Conservation (phyloP, 129 eudicot species). For the Solidago caesia region DNA sequence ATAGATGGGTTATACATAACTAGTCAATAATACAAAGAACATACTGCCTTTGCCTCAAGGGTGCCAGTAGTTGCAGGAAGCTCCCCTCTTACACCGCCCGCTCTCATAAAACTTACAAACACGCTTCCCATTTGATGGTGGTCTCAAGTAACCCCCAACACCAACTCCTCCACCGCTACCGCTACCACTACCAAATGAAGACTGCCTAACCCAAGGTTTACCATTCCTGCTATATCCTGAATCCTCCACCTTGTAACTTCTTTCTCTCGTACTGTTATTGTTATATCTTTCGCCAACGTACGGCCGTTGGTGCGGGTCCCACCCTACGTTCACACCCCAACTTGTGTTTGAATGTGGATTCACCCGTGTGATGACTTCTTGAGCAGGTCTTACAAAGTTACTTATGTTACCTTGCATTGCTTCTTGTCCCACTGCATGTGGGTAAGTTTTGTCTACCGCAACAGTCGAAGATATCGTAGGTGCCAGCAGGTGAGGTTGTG, state of each 20-base stretch:
- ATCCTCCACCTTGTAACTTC: conserved; percentile 53
- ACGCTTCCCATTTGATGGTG: conserved; percentile 54
- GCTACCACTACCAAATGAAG: conserved; percentile 27
- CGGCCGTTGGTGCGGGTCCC: conserved; percentile 51
- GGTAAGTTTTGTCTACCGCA: neutral
- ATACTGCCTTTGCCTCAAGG: conserved; percentile 34
- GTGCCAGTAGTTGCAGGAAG: conserved; percentile 68
- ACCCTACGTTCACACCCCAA: conserved; percentile 39
- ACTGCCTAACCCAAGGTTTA: conserved; percentile 63
- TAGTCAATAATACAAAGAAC: conserved; percentile 29
- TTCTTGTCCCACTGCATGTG: conserved; percentile 30
- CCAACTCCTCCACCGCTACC: conserved; percentile 41
- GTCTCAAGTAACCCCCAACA: conserved; percentile 63
- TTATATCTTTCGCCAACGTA: conserved; percentile 31
- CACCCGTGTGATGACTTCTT: conserved; percentile 45
- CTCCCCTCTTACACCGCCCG: conserved; percentile 80
- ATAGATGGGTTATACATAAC: conserved; percentile 29
- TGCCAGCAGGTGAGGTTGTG: neutral
- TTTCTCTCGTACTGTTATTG: conserved; percentile 50
- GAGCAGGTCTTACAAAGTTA: conserved; percentile 45
- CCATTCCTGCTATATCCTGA: conserved; percentile 52
- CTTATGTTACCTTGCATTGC: conserved; percentile 32
- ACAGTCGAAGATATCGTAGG: neutral
- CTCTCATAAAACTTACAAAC: conserved; percentile 73
- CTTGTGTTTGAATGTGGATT: conserved; percentile 35